Conservation (phyloP, 805 yeast species). For the Yamadazyma kitorensis region DNA sequence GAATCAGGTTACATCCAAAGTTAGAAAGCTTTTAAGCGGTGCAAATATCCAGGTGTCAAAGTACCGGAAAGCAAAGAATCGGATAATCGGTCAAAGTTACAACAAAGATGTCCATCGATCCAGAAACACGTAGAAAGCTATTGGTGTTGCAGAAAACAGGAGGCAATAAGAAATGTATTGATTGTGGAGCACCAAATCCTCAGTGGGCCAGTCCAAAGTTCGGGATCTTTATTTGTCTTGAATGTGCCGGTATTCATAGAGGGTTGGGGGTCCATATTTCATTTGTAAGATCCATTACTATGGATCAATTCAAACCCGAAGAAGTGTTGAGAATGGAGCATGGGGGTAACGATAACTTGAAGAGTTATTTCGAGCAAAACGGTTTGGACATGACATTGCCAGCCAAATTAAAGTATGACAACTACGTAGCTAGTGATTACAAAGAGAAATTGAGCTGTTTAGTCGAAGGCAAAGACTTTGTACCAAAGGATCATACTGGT, state of each 20-base stretch:
- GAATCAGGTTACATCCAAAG: too few species aligned
- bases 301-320: constrained; percentile 97
- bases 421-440: constrained; percentile 92
- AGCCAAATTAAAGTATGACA: constrained; percentile 75
- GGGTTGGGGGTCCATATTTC: constrained; percentile 97
- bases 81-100: too few species aligned
- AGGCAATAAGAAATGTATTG: constrained; percentile 77
- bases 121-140: constrained; percentile 82
- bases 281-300: constrained; percentile 93
- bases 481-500: constrained; percentile 58
- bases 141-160: constrained; percentile 75
- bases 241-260: constrained; percentile 96
- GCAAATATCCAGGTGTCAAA: too few species aligned
- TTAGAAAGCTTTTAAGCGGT: too few species aligned
- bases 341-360: constrained; percentile 86
- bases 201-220: constrained; percentile 99
- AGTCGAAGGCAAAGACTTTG: constrained; percentile 70
- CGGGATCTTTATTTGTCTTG: constrained; percentile 95
- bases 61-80: too few species aligned
- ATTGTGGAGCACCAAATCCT: constrained; percentile 93
- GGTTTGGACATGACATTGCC: constrained; percentile 67
- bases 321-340: constrained; percentile 87
- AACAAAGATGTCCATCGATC: constrained; percentile 81
- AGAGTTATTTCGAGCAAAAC: constrained; percentile 61
- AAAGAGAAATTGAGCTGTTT: constrained; percentile 74